Conservation (phyloP, 2,329 filamentous ascomycete species). For the Diaporthe aspalathi region DNA sequence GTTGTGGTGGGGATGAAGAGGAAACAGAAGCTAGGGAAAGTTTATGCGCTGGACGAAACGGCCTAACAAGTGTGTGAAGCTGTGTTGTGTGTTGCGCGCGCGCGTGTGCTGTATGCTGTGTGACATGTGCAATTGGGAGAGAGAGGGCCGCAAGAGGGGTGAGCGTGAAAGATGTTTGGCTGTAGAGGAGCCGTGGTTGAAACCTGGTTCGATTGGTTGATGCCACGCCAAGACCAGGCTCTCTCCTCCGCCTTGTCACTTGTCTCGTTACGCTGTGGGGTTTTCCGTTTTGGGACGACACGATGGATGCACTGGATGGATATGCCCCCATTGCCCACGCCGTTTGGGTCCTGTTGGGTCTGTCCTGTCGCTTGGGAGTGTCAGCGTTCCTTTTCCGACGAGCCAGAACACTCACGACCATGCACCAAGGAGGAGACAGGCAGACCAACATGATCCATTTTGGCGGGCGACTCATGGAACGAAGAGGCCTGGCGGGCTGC, state of each 20-base stretch:
- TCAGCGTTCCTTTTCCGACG: not conserved
- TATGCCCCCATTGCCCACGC: not conserved
- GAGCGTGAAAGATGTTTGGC: not conserved
- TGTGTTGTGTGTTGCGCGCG: not conserved
- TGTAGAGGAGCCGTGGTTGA: slow-evolving; percentile 17
- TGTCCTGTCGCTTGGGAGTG: not conserved
- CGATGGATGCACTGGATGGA: not conserved
- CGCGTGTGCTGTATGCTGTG: not conserved
- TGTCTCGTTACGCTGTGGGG: slow-evolving; percentile 11
- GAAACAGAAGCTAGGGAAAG: slow-evolving; percentile 18
- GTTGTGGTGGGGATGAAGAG: not conserved
- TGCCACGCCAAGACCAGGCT: slow-evolving; percentile 6
- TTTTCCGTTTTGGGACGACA: not conserved
- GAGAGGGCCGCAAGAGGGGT: not conserved
- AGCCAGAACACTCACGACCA: not conserved
- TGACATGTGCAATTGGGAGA: not conserved
- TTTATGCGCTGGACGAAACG: slow-evolving; percentile 22
- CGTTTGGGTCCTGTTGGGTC: slow-evolving; percentile 1
- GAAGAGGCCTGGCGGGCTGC: not conserved
- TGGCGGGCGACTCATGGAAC: slow-evolving; percentile 25
- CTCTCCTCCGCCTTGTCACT: not conserved
- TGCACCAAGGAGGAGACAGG: slow-evolving; percentile 23
- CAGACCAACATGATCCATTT: not conserved
- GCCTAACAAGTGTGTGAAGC: not conserved
- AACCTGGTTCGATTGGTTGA: not conserved